Evolutionary conservation across 768 basidiomycete genomes (phyloP).

Genomic region (Psilocybe azurescens): DNA sequence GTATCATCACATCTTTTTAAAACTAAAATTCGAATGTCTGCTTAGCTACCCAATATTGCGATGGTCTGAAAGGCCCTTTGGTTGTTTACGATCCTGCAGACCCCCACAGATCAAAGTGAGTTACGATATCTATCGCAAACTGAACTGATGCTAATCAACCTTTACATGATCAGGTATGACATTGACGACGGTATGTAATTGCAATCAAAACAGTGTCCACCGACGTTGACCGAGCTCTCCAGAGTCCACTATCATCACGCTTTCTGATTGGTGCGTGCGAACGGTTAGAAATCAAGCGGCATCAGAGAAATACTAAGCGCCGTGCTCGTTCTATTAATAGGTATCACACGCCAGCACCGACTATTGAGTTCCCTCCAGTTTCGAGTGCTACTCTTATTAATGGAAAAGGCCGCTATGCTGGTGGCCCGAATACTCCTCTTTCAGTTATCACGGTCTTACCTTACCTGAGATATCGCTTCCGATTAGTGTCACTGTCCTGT

Average conservation of each 20-base stretch:
- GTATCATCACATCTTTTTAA: too few relatives aligned
- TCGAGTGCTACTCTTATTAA: constrained; percentile 50
- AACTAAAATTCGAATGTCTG: too few relatives aligned
- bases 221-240: not conserved
- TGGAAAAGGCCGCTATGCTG: constrained; percentile 49
- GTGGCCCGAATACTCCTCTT: constrained; percentile 38
- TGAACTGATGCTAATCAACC: not conserved
- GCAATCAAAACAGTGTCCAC: not conserved
- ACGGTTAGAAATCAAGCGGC: not conserved
- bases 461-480: constrained; percentile 50
- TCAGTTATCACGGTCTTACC: constrained; percentile 42
- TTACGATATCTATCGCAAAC: not conserved
- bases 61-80: constrained; percentile 52
- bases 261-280: constrained; percentile 20
- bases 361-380: constrained; percentile 31
- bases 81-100: constrained; percentile 32
- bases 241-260: constrained; percentile 33
- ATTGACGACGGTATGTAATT: constrained; percentile 44
- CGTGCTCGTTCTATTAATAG: constrained; percentile 19
- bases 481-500: constrained; percentile 52
- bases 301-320: not conserved
- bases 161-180: constrained; percentile 27
- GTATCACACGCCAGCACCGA: constrained; percentile 33
- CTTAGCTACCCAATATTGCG: constrained; percentile 56
- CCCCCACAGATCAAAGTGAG: constrained; percentile 25